Evolutionary conservation across 2,329 filamentous ascomycete species (phyloP).

Genomic region (Ophiostoma ips): DNA sequence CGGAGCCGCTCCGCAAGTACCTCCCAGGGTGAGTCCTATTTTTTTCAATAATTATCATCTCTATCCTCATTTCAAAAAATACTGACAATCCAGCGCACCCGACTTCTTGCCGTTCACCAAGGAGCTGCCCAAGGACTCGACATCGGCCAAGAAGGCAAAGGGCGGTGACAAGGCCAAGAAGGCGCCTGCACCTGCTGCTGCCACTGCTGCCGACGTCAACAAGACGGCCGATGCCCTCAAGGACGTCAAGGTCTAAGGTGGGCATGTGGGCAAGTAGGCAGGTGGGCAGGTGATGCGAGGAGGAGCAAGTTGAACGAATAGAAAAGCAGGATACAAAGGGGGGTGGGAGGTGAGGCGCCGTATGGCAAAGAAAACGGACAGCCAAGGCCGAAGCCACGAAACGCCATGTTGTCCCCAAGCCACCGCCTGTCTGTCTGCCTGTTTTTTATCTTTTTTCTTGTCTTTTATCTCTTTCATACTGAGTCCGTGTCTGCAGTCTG

Average conservation of each 20-base stretch:
- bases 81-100: slow-evolving; percentile 35
- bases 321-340: background rate
- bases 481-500: background rate
- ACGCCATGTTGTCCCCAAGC: background rate
- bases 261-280: background rate
- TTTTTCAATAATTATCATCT: background rate
- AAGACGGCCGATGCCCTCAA: slow-evolving; percentile 18
- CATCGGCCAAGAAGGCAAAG: slow-evolving; percentile 16
- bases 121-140: slow-evolving; percentile 60
- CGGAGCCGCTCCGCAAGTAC: slow-evolving; percentile 75
- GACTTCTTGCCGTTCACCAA: slow-evolving; percentile 83
- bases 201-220: slow-evolving; percentile 12
- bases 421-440: too few relatives aligned
- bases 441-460: background rate
- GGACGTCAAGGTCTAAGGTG: slow-evolving; percentile 16
- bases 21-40: slow-evolving; percentile 48
- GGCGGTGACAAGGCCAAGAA: slow-evolving; percentile 14
- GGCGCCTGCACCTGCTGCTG: slow-evolving; percentile 9
- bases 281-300: background rate
- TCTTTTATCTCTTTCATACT: background rate
- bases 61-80: too few relatives aligned
- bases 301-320: too few relatives aligned
- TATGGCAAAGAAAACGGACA: slow-evolving; percentile 2
- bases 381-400: slow-evolving; percentile 2
- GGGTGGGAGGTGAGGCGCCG: background rate